Evolutionary conservation across 2,329 filamentous ascomycete genomes (phyloP), one percentile per base, ranked within the genome.

Genomic region (Stachybotrys chlorohalonatus): DNA sequence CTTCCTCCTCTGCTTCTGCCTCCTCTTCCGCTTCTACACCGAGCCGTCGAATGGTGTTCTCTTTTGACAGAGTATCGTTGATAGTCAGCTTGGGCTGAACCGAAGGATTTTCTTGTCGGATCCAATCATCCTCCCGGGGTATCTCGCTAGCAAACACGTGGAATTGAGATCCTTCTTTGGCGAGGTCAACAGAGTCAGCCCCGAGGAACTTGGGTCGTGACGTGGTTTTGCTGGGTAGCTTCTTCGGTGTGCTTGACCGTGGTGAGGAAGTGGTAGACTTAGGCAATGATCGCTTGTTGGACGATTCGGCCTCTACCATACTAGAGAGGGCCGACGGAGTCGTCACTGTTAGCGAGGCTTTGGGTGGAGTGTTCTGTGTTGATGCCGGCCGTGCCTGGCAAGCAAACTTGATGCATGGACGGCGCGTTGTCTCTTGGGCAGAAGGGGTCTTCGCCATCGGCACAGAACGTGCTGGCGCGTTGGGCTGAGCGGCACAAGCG

Each of bases 21-120:
- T 97, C 94, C 63, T 95, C 90, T 66, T 97, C 94, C 1, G 86
- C 94, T 70, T 99, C 93, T 66, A 90, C 86, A 51, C 85, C 93
- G 31, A 97, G 74, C 58, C 88, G 85, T 51, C 93, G 86, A 58
- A 99, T 94, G 32, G 84, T 84, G 58, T 90, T 91, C 72, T 99
- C 94, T 71, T 95, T 95, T 68, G 84, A 81, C 60, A 99, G 78
- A 5, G 92, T 95, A 67, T 97, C 94, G 61, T 87, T 85, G 60
- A 99, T 86, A 5, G 92, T 97, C 46, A 99, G 78, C 64, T 89
- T 90, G 52, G 79, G 79, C 54, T 79, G 79, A 59, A 84, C 76
- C 36, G 82, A 80, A 7, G 80, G 77, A 39, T 82, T 76, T 63
- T 89, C 86, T 54, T 87, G 84, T 15, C 76, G 76, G 32, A 95